Percentiles rank a stretch among this genome's conserved stretches.
These are phyloP conservation scores for Gossypium trilobum DNA, from an alignment of 441 rosid genomes.

Conservation along the genomic window DNA sequence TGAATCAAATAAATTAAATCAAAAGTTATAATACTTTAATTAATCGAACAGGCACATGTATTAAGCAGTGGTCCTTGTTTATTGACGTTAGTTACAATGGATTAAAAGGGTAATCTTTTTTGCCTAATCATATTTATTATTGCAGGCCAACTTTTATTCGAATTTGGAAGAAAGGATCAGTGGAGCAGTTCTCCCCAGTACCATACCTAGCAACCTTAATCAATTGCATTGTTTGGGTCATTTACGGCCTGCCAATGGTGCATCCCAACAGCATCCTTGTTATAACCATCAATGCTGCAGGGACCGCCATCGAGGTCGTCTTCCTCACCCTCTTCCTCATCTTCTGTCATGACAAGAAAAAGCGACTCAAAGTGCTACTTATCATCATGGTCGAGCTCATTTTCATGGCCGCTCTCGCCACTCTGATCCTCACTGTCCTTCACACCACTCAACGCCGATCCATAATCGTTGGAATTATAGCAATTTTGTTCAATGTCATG, in stretches of 20 bases:
- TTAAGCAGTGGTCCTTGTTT: not conserved
- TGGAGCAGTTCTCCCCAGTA: constrained; percentile 63
- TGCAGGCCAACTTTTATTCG: constrained; percentile 69
- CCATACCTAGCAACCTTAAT: constrained; percentile 73
- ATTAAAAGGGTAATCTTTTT: not conserved
- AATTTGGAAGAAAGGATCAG: constrained; percentile 60
- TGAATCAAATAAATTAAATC: not conserved
- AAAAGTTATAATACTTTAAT: no score
- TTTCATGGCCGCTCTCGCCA: constrained; percentile 26
- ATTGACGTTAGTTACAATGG: not conserved
- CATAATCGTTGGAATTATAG: constrained; percentile 44
- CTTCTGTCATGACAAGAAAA: constrained; percentile 32
- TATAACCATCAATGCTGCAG: constrained; percentile 62
- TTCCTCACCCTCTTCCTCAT: constrained; percentile 44
- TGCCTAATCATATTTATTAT: not conserved
- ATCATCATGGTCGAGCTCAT: constrained; percentile 30
- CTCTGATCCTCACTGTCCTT: constrained; percentile 35
- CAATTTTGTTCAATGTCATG: constrained; percentile 50
- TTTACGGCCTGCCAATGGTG: constrained; percentile 73
- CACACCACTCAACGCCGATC: constrained; percentile 48
- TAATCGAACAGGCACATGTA: not conserved
- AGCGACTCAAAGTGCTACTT: constrained; percentile 27
- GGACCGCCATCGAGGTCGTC: constrained; percentile 43
- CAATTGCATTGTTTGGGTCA: constrained; percentile 76
- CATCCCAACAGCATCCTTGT: constrained; percentile 60